Evolutionary conservation across 768 basidiomycete species (phyloP), one percentile per base, ranked within the genome.

Genomic region (Filobasidium floriforme): DNA sequence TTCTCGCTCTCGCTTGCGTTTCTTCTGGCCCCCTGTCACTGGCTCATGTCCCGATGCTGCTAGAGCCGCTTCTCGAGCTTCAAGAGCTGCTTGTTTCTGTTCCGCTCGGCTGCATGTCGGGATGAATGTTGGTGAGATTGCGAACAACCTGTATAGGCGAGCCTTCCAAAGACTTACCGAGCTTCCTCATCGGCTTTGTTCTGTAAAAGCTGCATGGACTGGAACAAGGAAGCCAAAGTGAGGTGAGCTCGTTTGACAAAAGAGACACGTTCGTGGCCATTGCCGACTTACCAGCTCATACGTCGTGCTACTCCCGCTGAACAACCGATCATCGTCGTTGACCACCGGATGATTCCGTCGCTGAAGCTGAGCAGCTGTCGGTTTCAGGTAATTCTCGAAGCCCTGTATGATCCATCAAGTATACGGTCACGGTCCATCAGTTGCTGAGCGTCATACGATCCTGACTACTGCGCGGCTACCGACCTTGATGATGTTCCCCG

Each of bases 401-500:
- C 79, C 79, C 69, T 78, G 43, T 57, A 28, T 14, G 49, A n/a
- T 59, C 26, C 32, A 59, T n/a, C n/a, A n/a, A n/a, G n/a, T n/a
- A n/a, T n/a, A n/a, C n/a, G n/a, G n/a, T n/a, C 1, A 51, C 10
- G n/a, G n/a, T 5, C 26, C 10, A 29, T 40, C 63, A 51, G 32
- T 18, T 14, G 9, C 15, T 40, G 24, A 14, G 4, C 18, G 46
- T 49, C 46, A 37, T 37, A 6, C 5, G 5, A 22, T 49, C n/a
- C 59, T 11, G 61, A 11, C 41, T n/a, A n/a, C n/a, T n/a, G n/a
- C n/a, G n/a, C n/a, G n/a, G n/a, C n/a, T n/a, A n/a, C 71, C 54
- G 52, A 78, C 79, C 71, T 80, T 79, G 71, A 81, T 80, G 66
- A 81, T 80, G 70, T 81, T 81, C 9, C 80, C 80, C 10, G 77